Evolutionary conservation across 2,329 filamentous ascomycete species (phyloP), one percentile per base, ranked within the genome.

Genomic region (Colletotrichum falcatum): DNA sequence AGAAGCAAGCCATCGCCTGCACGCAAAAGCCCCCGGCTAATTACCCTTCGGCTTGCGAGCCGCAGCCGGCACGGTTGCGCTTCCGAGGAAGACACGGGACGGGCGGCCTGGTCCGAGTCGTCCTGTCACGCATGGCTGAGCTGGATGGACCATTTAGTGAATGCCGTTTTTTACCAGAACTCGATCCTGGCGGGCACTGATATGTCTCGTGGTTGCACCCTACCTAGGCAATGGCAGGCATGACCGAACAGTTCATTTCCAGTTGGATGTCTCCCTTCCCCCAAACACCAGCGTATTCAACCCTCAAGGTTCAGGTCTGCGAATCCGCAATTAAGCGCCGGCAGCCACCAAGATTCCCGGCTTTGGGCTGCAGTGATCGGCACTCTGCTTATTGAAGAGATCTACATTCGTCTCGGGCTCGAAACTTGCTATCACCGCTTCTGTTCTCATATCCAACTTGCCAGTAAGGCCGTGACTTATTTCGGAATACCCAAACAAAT

Each of bases 31-130:
- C 44, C 16, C 16, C 12, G 5, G 14, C 18, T n/a, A 6, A 5
- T 39, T 18, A 33, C n/a, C 42, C 56, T 49, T 61, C 46, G 59
- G 59, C 44, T 61, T 61, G 44, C n/a, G 46, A 37, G n/a, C 59
- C 59, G 59, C 7, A 4, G 44, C 6, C 28, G 30, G 33, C 28
- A 39, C 59, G 59, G 59, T 23, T 49, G 35, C 44, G 33, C 16
- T 28, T 26, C 59, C 59, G 59, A 61, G 11, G 16, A 26, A 28
- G 23, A 35, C n/a, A 12, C n/a, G 33, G 59, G 33, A 37, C 46
- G 11, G n/a, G 8, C n/a, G 20, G 35, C 9, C 33, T 28, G 23
- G n/a, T 28, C n/a, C 8, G n/a, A 26, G 7, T 18, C 18, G 14
- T 39, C 12, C 18, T 12, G 18, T 12, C 26, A 33, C 49, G 49